Conservation (phyloP, 1,284 basidiomycete genomes). For the Earliella scabrosa region DNA sequence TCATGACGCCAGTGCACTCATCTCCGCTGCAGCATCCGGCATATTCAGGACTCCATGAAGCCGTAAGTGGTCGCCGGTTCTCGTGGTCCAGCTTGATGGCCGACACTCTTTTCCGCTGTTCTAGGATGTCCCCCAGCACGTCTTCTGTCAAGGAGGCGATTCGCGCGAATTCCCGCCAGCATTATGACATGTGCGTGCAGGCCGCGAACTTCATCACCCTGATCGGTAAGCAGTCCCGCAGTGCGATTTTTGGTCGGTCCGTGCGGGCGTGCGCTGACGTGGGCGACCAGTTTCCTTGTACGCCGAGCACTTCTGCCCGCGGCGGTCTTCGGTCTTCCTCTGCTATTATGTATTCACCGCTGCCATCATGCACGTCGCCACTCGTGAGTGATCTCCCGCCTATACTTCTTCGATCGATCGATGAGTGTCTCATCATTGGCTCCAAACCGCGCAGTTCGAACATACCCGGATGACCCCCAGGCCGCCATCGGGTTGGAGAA, state of each 20-base stretch:
- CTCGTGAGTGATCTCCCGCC: constrained; percentile 44
- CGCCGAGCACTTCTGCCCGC: constrained; percentile 64
- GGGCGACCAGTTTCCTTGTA: constrained; percentile 54
- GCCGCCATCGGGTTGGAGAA: constrained; percentile 64
- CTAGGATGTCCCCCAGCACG: constrained; percentile 18
- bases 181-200: constrained; percentile 70
- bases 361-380: constrained; percentile 80
- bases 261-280: neutral
- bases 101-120: neutral
- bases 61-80: constrained; percentile 20
- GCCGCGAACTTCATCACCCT: constrained; percentile 83
- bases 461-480: constrained; percentile 69
- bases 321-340: constrained; percentile 72
- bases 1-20: neutral
- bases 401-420: constrained; percentile 3
- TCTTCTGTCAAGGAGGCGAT: constrained; percentile 45
- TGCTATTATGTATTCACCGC: constrained; percentile 86
- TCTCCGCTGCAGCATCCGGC: constrained; percentile 23
- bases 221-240: constrained; percentile 51
- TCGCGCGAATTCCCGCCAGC: constrained; percentile 61
- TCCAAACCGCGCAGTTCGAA: constrained; percentile 64
- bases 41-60: constrained; percentile 24
- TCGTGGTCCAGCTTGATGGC: neutral
- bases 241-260: neutral
- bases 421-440: constrained; percentile 23